A percentile compares a stretch with the other conserved stretches of the same genome.
Evolutionary conservation across 495 filamentous ascomycete species (phyloP).

Genomic region (Penicillium turbatum): DNA sequence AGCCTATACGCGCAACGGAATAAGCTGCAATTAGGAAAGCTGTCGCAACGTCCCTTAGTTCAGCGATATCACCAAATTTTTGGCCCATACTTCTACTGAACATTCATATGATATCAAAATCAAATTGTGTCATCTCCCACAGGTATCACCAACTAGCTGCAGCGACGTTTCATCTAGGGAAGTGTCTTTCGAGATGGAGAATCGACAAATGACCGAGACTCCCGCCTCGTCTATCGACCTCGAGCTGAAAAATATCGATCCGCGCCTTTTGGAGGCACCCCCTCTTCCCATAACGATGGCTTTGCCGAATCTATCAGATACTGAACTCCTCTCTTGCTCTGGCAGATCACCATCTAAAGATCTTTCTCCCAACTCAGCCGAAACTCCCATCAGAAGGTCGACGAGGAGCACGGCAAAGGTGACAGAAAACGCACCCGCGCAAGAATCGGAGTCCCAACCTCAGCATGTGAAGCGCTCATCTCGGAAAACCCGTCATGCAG

Average conservation of each 20-base stretch:
- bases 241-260: too few relatives aligned
- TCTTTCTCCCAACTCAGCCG: too few relatives aligned
- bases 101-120: slow-evolving; percentile 25
- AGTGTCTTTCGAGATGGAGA: too few relatives aligned
- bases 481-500: not conserved
- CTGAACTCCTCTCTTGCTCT: too few relatives aligned
- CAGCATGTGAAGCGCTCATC: slow-evolving; percentile 14
- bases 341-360: too few relatives aligned
- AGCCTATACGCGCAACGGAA: slow-evolving; percentile 19
- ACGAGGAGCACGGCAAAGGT: slow-evolving; percentile 16
- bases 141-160: not conserved
- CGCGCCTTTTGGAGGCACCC: too few relatives aligned
- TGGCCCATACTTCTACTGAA: slow-evolving; percentile 22
- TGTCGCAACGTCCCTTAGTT: slow-evolving; percentile 23
- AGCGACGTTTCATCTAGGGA: too few relatives aligned
- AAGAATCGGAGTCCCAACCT: slow-evolving; percentile 2
- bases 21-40: slow-evolving; percentile 26
- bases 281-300: too few relatives aligned
- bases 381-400: too few relatives aligned
- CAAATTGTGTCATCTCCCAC: slow-evolving; percentile 23
- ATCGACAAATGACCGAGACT: too few relatives aligned
- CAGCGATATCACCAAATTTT: slow-evolving; percentile 24
- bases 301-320: too few relatives aligned
- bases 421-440: slow-evolving; percentile 4
- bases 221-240: too few relatives aligned